Conservation (phyloP, 1,284 basidiomycete genomes). For the Sphagnurus paluster region DNA sequence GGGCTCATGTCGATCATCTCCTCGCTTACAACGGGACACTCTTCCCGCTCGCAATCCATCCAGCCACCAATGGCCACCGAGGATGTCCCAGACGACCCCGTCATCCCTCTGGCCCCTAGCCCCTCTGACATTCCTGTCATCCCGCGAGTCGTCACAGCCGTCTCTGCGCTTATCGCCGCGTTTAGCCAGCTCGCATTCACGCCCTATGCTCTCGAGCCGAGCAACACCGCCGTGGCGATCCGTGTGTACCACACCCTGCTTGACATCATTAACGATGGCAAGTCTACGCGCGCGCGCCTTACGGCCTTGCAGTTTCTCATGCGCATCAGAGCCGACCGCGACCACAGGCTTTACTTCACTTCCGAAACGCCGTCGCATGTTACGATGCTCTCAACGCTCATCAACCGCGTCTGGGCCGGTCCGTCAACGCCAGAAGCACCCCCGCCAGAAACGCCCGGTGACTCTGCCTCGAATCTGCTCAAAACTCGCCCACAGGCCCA, state of each 20-base stretch:
- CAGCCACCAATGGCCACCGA: constrained; percentile 31
- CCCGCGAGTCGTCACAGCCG: constrained; percentile 56
- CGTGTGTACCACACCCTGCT: constrained; percentile 53
- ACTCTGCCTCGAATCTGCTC: constrained; percentile 41
- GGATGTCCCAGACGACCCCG: constrained; percentile 14
- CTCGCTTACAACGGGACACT: constrained; percentile 50
- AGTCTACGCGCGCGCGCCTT: constrained; percentile 67
- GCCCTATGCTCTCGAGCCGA: constrained; percentile 47
- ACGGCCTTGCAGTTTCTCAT: constrained; percentile 86
- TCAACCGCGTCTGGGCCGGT: constrained; percentile 42
- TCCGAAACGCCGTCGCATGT: constrained; percentile 58
- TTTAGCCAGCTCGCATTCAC: constrained; percentile 75
- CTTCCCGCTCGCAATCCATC: constrained; percentile 58
- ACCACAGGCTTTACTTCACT: constrained; percentile 83
- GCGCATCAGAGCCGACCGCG: constrained; percentile 87
- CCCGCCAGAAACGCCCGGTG: too few relatives aligned
- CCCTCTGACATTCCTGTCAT: constrained; percentile 25
- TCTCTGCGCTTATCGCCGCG: constrained; percentile 61
- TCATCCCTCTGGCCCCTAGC: constrained; percentile 22
- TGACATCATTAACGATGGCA: constrained; percentile 41
- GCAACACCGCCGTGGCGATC: constrained; percentile 50
- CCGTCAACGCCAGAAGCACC: too few relatives aligned
- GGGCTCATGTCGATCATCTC: constrained; percentile 63
- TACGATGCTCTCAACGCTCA: constrained; percentile 51
- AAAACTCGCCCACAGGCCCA: constrained; percentile 49